phyloP scores from a whole-genome alignment of 805 yeast species.

The Trichomonascus vanleenenianus region DNA sequence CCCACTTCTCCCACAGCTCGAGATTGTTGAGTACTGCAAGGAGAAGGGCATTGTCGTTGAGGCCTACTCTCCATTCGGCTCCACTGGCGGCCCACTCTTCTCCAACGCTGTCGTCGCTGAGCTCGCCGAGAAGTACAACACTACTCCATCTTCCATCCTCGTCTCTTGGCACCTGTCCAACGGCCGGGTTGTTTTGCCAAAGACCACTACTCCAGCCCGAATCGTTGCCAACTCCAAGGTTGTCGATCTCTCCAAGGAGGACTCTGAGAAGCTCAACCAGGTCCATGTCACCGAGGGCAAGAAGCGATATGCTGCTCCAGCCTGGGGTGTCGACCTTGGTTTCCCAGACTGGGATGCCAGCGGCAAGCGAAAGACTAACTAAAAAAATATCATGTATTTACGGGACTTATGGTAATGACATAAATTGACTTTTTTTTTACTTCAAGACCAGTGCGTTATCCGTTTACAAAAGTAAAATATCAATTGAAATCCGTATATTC shows the following conservation, averaged over 20 bases:
- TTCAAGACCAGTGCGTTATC: too few species aligned
- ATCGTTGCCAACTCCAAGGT: conserved; percentile 38
- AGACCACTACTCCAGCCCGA: conserved; percentile 61
- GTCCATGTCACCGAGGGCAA: conserved; percentile 25
- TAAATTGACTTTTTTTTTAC: too few species aligned
- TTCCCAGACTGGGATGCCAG: conserved; percentile 24
- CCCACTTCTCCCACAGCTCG: conserved; percentile 60
- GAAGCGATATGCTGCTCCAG: conserved; percentile 20
- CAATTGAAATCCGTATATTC: too few species aligned
- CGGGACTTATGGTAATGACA: too few species aligned
- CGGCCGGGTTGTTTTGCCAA: conserved; percentile 56
- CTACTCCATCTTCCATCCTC: conserved; percentile 24
- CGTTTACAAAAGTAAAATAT: too few species aligned
- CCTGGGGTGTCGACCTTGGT: conserved; percentile 25
- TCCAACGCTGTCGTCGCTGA: conserved; percentile 46
- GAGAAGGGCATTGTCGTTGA: conserved; percentile 48
- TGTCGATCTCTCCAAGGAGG: conserved; percentile 36
- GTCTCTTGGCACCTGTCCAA: conserved; percentile 34
- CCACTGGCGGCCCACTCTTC: conserved; percentile 19
- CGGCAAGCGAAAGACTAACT: too few species aligned
- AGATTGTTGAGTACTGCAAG: conserved; percentile 45
- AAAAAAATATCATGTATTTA: too few species aligned
- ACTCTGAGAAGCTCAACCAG: conserved; percentile 26
- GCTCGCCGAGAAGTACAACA: conserved; percentile 51
- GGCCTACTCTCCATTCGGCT: conserved; percentile 58